These are phyloP conservation scores for Diospyros kaki DNA, from an alignment of 148 eudicot genomes.

Conservation along the genomic window DNA sequence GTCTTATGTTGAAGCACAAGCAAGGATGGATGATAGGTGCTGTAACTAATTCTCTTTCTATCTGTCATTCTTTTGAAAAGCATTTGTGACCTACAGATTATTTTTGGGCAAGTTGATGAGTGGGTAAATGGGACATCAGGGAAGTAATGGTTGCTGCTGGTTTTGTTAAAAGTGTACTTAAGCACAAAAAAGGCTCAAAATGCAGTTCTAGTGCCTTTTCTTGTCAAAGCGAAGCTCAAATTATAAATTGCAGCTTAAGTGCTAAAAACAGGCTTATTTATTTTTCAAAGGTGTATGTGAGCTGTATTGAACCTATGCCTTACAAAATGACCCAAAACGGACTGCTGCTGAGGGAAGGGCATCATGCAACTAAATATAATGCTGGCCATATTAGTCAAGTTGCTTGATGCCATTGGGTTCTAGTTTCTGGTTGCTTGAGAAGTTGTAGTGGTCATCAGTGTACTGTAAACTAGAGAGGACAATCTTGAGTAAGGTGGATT, in stretches of 20 bases:
- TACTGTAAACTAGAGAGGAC: neutral
- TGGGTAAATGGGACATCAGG: no score
- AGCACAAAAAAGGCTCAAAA: no score
- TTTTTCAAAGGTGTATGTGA: neutral
- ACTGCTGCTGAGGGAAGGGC: neutral
- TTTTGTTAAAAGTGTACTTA: no score
- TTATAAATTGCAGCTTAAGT: no score
- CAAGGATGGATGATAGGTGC: constrained; percentile 99
- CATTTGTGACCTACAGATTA: neutral
- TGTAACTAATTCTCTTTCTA: constrained; percentile 11
- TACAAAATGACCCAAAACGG: neutral
- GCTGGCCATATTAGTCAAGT: neutral
- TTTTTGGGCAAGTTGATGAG: no score
- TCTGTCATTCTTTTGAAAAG: neutral
- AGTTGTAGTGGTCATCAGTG: neutral
- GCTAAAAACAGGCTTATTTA: no score
- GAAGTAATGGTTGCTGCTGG: no score
- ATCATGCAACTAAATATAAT: neutral
- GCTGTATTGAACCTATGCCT: neutral
- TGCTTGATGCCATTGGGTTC: neutral
- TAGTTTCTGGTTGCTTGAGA: neutral
- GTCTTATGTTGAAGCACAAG: constrained; percentile 98
- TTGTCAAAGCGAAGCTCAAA: no score
- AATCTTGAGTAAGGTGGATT: neutral
- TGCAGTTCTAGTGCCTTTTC: no score